Percentiles rank a stretch among this genome's conserved stretches.
These are phyloP conservation scores for Pezicula rhizophila DNA, from an alignment of 2,329 filamentous ascomycete genomes.

Conservation along the genomic window DNA sequence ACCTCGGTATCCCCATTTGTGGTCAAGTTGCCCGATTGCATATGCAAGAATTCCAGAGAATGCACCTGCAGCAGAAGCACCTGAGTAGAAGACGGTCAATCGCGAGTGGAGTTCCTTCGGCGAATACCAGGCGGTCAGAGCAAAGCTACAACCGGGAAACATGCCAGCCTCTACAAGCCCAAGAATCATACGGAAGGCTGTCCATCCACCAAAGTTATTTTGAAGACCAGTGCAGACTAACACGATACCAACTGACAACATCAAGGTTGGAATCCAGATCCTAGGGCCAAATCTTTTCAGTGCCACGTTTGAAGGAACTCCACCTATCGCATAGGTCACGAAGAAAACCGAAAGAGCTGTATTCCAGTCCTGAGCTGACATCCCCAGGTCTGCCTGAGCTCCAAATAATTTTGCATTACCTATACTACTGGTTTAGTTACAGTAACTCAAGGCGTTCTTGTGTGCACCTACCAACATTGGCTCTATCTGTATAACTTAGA, in stretches of 20 bases:
- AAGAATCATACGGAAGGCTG: not conserved
- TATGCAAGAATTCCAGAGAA: conserved; percentile 79
- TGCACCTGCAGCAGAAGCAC: conserved; percentile 69
- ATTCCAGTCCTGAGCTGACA: conserved; percentile 7
- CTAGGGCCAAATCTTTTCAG: conserved; percentile 46
- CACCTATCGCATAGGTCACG: conserved; percentile 40
- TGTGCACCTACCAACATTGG: not conserved
- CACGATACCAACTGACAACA: not conserved
- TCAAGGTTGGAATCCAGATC: conserved; percentile 37
- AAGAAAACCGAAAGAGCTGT: conserved; percentile 44
- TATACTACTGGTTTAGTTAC: not conserved
- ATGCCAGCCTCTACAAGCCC: conserved; percentile 18
- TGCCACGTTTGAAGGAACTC: conserved; percentile 46
- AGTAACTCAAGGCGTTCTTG: not conserved
- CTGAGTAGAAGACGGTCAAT: conserved; percentile 68
- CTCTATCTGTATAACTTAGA: not conserved
- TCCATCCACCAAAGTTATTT: not conserved
- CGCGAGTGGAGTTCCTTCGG: conserved; percentile 41
- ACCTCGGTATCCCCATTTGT: conserved; percentile 55
- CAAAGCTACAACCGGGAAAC: conserved; percentile 25
- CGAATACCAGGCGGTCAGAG: conserved; percentile 26
- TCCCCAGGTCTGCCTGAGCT: not conserved
- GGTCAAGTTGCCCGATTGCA: conserved; percentile 78
- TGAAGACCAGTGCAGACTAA: not conserved
- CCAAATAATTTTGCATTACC: conserved; percentile 7